Percentiles rank a stretch among this genome's conserved stretches.
Conservation (phyloP, 2,329 filamentous ascomycete genomes). For the Blastomyces parvus region DNA sequence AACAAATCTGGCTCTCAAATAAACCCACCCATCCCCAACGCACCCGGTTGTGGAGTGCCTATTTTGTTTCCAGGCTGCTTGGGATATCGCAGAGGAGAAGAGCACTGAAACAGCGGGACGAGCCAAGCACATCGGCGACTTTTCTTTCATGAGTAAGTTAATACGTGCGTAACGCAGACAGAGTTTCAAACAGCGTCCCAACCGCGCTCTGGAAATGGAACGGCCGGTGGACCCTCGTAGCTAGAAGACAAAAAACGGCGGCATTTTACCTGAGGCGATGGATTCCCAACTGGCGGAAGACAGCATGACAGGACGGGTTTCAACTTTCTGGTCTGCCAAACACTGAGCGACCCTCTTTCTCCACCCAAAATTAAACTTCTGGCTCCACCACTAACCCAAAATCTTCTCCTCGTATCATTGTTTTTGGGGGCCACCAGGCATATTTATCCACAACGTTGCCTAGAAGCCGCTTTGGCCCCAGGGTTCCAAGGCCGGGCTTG, state of each 20-base stretch:
- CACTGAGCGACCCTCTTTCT: neutral
- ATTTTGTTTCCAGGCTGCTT: neutral
- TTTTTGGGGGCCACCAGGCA: neutral
- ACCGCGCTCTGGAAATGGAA: neutral
- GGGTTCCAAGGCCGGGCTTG: neutral
- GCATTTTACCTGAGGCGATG: neutral
- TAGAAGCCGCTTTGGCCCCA: neutral
- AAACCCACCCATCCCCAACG: neutral
- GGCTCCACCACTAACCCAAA: neutral
- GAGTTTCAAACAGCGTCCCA: neutral
- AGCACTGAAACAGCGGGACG: neutral
- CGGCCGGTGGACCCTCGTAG: neutral
- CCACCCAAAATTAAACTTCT: neutral
- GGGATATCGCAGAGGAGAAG: neutral
- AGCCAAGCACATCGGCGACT: neutral
- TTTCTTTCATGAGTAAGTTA: neutral
- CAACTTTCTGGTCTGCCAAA: neutral
- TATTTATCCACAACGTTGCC: neutral
- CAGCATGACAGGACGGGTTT: neutral
- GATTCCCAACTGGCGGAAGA: neutral
- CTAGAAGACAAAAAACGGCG: neutral
- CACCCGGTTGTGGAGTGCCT: neutral
- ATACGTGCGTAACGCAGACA: neutral
- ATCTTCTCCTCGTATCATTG: neutral
- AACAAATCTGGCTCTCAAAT: neutral